These are phyloP conservation scores for Brassica cretica DNA, from an alignment of 345 rosid genomes.

Conservation along the genomic window DNA sequence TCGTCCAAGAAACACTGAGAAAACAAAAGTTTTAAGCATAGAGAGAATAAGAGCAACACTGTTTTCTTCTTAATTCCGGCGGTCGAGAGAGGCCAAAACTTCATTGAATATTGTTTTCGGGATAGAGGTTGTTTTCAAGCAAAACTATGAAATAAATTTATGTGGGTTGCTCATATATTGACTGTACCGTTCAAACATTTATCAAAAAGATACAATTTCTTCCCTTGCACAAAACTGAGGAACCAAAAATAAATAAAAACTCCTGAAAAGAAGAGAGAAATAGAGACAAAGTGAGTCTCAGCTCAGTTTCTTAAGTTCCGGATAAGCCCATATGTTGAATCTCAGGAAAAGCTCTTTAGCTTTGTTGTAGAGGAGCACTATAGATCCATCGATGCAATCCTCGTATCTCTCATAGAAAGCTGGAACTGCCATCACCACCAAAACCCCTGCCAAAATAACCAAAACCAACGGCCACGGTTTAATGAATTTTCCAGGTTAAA, in stretches of 20 bases:
- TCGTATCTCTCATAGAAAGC: slow-evolving; percentile 72
- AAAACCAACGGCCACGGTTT: background rate
- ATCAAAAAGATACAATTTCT: slow-evolving; percentile 4
- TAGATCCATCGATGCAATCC: slow-evolving; percentile 50
- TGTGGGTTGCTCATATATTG: slow-evolving; percentile 16
- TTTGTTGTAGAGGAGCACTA: slow-evolving; percentile 36
- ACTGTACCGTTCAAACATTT: slow-evolving; percentile 27
- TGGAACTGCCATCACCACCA: slow-evolving; percentile 66
- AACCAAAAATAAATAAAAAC: background rate
- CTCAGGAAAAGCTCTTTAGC: slow-evolving; percentile 47
- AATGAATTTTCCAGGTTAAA: slow-evolving; percentile 6
- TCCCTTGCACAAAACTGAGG: slow-evolving; percentile 16
- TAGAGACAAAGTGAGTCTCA: slow-evolving; percentile 36
- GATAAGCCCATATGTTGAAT: slow-evolving; percentile 51
- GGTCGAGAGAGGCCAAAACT: slow-evolving; percentile 29
- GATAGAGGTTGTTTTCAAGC: background rate
- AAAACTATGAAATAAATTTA: slow-evolving; percentile 33
- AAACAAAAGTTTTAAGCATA: slow-evolving; percentile 1
- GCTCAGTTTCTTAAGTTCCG: slow-evolving; percentile 56
- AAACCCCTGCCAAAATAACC: slow-evolving; percentile 54
- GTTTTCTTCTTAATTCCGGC: slow-evolving; percentile 24
- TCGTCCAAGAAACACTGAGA: slow-evolving; percentile 27
- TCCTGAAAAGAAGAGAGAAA: slow-evolving; percentile 10
- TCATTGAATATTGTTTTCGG: slow-evolving; percentile 25
- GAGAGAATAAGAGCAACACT: slow-evolving; percentile 31